A percentile compares a stretch with the other conserved stretches of the same genome.
Evolutionary conservation across 1,284 basidiomycete genomes (phyloP).

Genomic region (Cystobasidium pallidum): DNA sequence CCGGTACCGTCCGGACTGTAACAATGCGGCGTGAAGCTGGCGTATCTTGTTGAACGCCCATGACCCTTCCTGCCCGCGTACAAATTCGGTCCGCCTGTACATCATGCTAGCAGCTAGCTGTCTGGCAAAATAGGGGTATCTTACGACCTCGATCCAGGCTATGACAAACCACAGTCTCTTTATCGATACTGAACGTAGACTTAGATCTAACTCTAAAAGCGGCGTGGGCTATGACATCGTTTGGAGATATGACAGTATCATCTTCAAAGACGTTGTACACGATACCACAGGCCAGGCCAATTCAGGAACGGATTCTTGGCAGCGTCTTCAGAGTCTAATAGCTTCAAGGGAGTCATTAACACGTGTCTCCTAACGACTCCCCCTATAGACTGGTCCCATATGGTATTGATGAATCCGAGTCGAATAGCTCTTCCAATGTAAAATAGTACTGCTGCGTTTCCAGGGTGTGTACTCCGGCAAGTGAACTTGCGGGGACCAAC

Average conservation of each 20-base stretch:
- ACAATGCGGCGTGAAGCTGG: slow-evolving; percentile 15
- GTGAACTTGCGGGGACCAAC: slow-evolving; percentile 20
- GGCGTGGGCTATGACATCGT: slow-evolving; percentile 25
- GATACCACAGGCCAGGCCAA: slow-evolving; percentile 29
- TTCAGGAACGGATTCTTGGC: slow-evolving; percentile 23
- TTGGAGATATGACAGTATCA: slow-evolving; percentile 22
- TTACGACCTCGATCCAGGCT: slow-evolving; percentile 32
- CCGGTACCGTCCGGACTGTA: slow-evolving; percentile 15
- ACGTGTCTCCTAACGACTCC: slow-evolving; percentile 33
- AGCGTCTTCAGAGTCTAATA: slow-evolving; percentile 26
- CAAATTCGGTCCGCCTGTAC: slow-evolving; percentile 16
- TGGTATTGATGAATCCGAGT: slow-evolving; percentile 36
- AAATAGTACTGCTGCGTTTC: slow-evolving; percentile 23
- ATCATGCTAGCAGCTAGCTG: slow-evolving; percentile 23
- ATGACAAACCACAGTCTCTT: slow-evolving; percentile 29
- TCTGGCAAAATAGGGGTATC: slow-evolving; percentile 13
- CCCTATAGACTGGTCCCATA: slow-evolving; percentile 32
- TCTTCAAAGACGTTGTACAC: slow-evolving; percentile 33
- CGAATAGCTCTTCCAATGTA: slow-evolving; percentile 55
- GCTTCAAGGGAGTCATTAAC: slow-evolving; percentile 29
- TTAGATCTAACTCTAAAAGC: slow-evolving; percentile 27
- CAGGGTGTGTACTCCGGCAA: slow-evolving; percentile 27
- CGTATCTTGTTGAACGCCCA: slow-evolving; percentile 20
- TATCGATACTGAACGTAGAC: slow-evolving; percentile 28
- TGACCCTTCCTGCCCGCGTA: slow-evolving; percentile 14